Base-by-base conservation (phyloP, 305 asterid species). In the Andrographis paniculata region DNA sequence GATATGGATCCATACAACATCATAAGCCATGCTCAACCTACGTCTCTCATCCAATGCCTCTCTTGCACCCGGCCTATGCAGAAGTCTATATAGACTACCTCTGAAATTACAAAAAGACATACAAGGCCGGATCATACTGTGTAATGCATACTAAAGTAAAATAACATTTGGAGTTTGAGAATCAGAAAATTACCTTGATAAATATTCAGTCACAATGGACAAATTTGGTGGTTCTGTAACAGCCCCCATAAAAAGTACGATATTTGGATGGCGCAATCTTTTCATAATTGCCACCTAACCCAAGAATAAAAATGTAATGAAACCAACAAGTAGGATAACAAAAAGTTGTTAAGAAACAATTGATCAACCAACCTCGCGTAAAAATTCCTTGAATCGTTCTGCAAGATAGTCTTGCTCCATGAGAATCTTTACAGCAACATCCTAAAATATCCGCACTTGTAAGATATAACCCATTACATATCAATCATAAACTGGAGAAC, bases 161-260 rank as follows among this genome's bases (percentile, higher is more conserved):
- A 47, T 35, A 16, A 19, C n/a, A n/a, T n/a, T n/a, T n/a, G n/a
- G n/a, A 15, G 21, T 40, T 56, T 23, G 17, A 48, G 53, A 38
- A 14, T 14, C n/a, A 45, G 40, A 21, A 27, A 53, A 52, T 14
- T 68, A 84, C 99, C 99, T 84, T 55, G 99, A 81, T 47, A 91
- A 66, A 62, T 87, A 91, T 67, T 91, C 99, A 1, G 96, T 91
- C 43, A 91, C 96, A 62, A 91, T 91, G 45, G 99, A 91, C 75
- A 87, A 71, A 75, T 91, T 79, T 20, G 95, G 96, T 11, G 87
- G 96, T 64, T 80, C 83, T 19, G 94, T 91, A 28, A 91, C 99
- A 57, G 96, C 99, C 54, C 99, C 99, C 99, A 91, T 91, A 55
- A 87, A 87, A 75, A 91, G 95, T 66, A 91, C 99, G 61, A 91